Percentiles rank a stretch among this genome's conserved stretches.
phyloP scores from a whole-genome alignment of 768 basidiomycete species.

The Boletellus ananiceps region DNA sequence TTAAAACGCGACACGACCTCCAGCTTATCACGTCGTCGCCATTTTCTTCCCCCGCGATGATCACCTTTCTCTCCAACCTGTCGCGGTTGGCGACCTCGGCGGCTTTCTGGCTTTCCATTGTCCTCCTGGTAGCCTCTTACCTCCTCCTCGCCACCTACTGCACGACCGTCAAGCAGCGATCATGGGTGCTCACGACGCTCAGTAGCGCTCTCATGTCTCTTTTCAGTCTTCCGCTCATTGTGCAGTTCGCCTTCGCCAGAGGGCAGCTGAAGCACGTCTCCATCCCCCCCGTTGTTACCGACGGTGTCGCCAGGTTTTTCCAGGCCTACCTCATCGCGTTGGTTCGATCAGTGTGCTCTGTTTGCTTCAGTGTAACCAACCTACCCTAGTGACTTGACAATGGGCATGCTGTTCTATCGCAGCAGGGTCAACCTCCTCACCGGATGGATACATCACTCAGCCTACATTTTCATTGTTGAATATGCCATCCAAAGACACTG shows the following conservation, averaged over 20 bases:
- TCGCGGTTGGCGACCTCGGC: conserved; percentile 19
- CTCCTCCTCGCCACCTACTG: conserved; percentile 27
- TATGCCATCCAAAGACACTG: conserved; percentile 33
- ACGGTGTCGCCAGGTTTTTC: conserved; percentile 37
- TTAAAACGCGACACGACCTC: conserved; percentile 21
- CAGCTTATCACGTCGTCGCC: conserved; percentile 21
- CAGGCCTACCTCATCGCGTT: conserved; percentile 42
- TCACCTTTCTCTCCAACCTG: conserved; percentile 16
- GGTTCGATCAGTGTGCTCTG: conserved; percentile 17
- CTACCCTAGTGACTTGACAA: conserved; percentile 37
- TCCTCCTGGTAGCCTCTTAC: conserved; percentile 26
- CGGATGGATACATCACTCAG: conserved; percentile 51
- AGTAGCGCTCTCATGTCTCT: conserved; percentile 40
- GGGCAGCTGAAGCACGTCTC: conserved; percentile 26
- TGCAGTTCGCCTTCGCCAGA: conserved; percentile 22
- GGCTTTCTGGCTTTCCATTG: conserved; percentile 20
- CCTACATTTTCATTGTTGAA: conserved; percentile 41
- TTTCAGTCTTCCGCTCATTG: conserved; percentile 38
- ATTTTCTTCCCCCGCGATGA: conserved; percentile 17
- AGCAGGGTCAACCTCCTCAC: conserved; percentile 44
- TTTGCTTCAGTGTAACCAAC: conserved; percentile 9
- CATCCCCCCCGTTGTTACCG: conserved; percentile 20
- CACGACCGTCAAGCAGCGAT: conserved; percentile 36
- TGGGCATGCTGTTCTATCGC: conserved; percentile 45
- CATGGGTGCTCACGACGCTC: conserved; percentile 45